Evolutionary conservation across 1,284 basidiomycete species (phyloP).

Genomic region (Apiotrichum akiyoshidainum): DNA sequence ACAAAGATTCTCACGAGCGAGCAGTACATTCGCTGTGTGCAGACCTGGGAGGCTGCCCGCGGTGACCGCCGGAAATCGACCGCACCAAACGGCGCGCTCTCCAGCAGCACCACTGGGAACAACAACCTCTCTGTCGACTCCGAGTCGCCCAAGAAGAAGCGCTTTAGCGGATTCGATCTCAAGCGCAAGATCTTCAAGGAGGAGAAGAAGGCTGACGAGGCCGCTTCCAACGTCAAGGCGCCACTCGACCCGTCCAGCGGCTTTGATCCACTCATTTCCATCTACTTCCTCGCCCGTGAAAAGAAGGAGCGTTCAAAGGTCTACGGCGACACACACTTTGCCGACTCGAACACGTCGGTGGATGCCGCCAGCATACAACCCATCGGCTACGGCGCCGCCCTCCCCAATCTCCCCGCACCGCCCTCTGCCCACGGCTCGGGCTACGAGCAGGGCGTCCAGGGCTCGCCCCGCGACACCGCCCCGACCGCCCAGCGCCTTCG

Average conservation of each 20-base stretch:
- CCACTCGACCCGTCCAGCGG: conserved; percentile 79
- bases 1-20: conserved; percentile 74
- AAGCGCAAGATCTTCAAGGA: conserved; percentile 83
- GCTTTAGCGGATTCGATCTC: conserved; percentile 92
- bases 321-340: conserved; percentile 90
- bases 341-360: conserved; percentile 73
- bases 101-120: conserved; percentile 15
- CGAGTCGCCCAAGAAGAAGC: conserved; percentile 52
- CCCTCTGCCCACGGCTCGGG: conserved; percentile 54
- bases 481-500: conserved; percentile 53
- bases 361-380: conserved; percentile 26
- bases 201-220: conserved; percentile 48
- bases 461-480: conserved; percentile 53
- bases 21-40: conserved; percentile 67
- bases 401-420: conserved; percentile 75
- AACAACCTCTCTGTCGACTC: conserved; percentile 7
- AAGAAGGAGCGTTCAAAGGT: conserved; percentile 91
- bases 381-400: conserved; percentile 68
- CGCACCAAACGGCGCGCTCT: neutral
- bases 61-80: conserved; percentile 41
- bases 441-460: conserved; percentile 7
- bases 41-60: conserved; percentile 72
- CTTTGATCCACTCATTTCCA: conserved; percentile 91
- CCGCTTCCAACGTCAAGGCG: conserved; percentile 39
- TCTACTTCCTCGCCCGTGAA: conserved; percentile 93